Base-by-base conservation (phyloP, 345 rosid genomes). In the Lepidium aucheri region DNA sequence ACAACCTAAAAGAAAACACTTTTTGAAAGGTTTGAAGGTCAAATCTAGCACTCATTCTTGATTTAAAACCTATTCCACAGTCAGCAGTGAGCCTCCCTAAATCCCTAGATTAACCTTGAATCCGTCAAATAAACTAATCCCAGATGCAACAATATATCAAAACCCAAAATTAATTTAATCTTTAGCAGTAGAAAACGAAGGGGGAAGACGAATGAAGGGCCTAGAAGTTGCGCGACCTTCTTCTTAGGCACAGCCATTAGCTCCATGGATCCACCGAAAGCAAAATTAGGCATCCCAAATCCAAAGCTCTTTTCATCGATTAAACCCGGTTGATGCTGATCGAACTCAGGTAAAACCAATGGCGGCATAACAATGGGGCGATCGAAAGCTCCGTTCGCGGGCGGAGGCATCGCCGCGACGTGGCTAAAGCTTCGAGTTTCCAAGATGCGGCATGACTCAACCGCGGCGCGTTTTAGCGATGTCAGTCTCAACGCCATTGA, bases 221-320 rank as follows among this genome's bases (percentile, higher is more conserved):
- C 1, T 22, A 60, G 15, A 67, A 61, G 47, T 44, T 53, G 4
- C 1, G 15, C 7, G 33, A 70, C 98, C 90, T 82, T 92, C 72
- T 63, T 85, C 69, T 83, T 92, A 15, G 96, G 98, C n/a, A 85
- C 96, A 60, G 95, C 95, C 98, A 92, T 92, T 45, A 92, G 85
- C 62, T 92, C 98, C 93, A 92, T 80, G 62, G 84, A 71, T 55
- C 92, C 89, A 52, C 65, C 80, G 14, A 77, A 67, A 1, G 68
- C 56, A 62, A 79, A 89, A 71, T 59, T 66, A 1, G 85, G 88
- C 26, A 77, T 42, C 50, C 84, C 85, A 14, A 72, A 65, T 15
- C 75, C 80, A 4, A 68, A 54, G 45, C 49, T 58, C 39, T 73
- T 69, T 35, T 49, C 41, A 22, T 70, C 65, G 22, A 47, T 73